Evolutionary conservation across 345 rosid species (phyloP).

Genomic region (Cardamine occulta): DNA sequence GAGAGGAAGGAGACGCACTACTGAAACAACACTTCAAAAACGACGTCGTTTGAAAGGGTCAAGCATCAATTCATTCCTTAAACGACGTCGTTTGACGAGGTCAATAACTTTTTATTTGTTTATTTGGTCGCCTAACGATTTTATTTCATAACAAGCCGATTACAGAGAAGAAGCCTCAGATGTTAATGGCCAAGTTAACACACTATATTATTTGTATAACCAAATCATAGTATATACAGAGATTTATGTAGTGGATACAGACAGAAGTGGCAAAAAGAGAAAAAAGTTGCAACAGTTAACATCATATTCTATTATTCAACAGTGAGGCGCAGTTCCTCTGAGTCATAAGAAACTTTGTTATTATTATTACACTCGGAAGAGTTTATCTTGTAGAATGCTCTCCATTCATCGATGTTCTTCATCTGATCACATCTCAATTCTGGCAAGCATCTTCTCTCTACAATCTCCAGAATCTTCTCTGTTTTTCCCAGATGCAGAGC

Average conservation of each 20-base stretch:
- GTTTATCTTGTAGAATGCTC: slow-evolving; percentile 42
- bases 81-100: slow-evolving; percentile 15
- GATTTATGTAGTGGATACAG: neutral
- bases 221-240: neutral
- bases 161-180: too few species aligned
- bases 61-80: neutral
- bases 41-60: neutral
- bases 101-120: too few species aligned
- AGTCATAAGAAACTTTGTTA: neutral
- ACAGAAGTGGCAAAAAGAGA: neutral
- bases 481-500: slow-evolving; percentile 67
- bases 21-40: neutral
- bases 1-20: neutral
- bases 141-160: neutral
- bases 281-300: neutral
- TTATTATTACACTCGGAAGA: slow-evolving; percentile 20
- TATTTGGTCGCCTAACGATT: neutral
- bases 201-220: neutral
- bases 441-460: slow-evolving; percentile 50
- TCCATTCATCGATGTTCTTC: slow-evolving; percentile 71
- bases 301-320: slow-evolving; percentile 21
- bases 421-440: slow-evolving; percentile 49
- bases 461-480: slow-evolving; percentile 56
- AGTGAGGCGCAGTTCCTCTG: slow-evolving; percentile 14
- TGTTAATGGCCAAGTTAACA: too few species aligned